Conservation (phyloP, 1,284 basidiomycete species). For the Porodaedalea pini region DNA sequence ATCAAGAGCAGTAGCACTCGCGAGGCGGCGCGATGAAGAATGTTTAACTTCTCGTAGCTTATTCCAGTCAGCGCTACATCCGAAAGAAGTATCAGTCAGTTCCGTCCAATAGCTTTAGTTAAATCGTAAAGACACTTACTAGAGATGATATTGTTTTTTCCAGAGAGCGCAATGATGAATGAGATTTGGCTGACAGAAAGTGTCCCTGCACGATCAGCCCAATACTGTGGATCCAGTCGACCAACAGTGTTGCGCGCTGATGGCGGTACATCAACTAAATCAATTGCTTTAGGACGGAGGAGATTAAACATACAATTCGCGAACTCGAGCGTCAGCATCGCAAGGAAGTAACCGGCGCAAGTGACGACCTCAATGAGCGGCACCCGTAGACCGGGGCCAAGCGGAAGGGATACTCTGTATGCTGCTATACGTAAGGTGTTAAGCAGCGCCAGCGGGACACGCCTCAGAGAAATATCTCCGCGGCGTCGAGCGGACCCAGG, state of each 20-base stretch:
- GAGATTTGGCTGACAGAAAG: slow-evolving; percentile 41
- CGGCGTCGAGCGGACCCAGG: not conserved
- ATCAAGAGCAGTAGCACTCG: slow-evolving; percentile 33
- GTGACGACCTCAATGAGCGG: slow-evolving; percentile 9
- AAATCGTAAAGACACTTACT: slow-evolving; percentile 25
- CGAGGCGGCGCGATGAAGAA: slow-evolving; percentile 36
- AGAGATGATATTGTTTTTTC: slow-evolving; percentile 47
- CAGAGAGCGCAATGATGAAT: slow-evolving; percentile 42
- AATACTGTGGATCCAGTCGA: not conserved
- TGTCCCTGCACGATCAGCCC: slow-evolving; percentile 35
- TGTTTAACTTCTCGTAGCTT: slow-evolving; percentile 42
- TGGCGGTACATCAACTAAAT: no score
- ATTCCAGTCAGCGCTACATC: slow-evolving; percentile 41
- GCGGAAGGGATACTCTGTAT: slow-evolving; percentile 4
- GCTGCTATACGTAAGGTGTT: slow-evolving; percentile 1
- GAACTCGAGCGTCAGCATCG: slow-evolving; percentile 11
- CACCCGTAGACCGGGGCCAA: not conserved
- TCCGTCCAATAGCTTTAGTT: not conserved
- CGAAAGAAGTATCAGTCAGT: not conserved
- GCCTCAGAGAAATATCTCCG: not conserved
- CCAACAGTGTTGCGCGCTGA: not conserved
- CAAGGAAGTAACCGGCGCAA: slow-evolving; percentile 1
- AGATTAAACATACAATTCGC: slow-evolving; percentile 3
- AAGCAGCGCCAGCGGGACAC: slow-evolving; percentile 9
- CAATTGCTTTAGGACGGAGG: not conserved